Conservation (phyloP, 2,329 filamentous ascomycete genomes). For the Neofusicoccum umdonicola region DNA sequence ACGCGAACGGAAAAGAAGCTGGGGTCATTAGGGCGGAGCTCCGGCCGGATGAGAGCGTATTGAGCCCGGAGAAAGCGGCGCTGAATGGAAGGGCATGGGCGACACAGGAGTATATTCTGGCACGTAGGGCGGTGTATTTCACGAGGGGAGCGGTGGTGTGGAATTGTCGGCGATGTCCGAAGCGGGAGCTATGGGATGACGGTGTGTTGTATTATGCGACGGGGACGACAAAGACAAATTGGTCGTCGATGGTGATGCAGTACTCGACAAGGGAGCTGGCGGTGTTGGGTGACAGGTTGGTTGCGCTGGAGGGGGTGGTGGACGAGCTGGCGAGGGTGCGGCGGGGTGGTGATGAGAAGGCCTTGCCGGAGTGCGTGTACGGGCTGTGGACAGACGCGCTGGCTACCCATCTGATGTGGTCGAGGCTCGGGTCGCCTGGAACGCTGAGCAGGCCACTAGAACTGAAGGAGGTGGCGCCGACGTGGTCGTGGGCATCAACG, state of each 20-base stretch:
- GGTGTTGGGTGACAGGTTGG: not conserved
- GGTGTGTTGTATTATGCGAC: not conserved
- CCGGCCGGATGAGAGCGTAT: not conserved
- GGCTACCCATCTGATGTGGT: not conserved
- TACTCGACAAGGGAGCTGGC: not conserved
- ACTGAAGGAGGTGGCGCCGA: not conserved
- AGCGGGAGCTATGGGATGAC: not conserved
- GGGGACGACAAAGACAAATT: not conserved
- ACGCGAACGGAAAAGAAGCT: not conserved
- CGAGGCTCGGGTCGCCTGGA: not conserved
- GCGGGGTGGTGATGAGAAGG: not conserved
- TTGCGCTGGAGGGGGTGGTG: not conserved
- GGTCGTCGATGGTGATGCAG: not conserved
- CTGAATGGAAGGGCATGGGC: not conserved
- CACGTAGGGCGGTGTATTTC: not conserved
- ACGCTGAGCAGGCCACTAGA: not conserved
- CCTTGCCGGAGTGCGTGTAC: not conserved
- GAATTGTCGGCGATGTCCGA: not conserved
- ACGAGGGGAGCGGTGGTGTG: not conserved
- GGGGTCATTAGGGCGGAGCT: not conserved
- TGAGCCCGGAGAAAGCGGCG: not conserved
- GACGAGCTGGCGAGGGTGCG: not conserved
- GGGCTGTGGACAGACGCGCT: not conserved
- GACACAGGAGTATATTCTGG: not conserved
- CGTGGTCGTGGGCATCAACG: slow-evolving; percentile 7